Evolutionary conservation across 2,329 filamentous ascomycete species (phyloP).

Genomic region (Blastomyces percursus): DNA sequence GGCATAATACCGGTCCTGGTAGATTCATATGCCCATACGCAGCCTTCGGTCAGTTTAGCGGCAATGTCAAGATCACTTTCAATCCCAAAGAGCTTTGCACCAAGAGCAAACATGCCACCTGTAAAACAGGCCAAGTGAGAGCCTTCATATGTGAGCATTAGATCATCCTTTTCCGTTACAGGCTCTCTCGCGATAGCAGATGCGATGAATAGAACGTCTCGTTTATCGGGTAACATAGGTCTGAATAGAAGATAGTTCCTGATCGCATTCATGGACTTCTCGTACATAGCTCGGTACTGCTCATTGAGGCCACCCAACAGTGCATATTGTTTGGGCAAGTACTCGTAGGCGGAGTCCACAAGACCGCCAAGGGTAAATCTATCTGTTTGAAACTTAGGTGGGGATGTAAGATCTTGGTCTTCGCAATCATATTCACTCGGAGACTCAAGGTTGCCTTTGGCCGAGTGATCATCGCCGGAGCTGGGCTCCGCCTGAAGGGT

Average conservation of each 20-base stretch:
- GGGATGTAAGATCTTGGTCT: slow-evolving; percentile 30
- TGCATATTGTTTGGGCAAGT: slow-evolving; percentile 55
- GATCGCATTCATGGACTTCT: slow-evolving; percentile 54
- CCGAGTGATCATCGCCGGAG: neutral
- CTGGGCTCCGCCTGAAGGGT: slow-evolving; percentile 3
- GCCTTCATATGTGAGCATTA: slow-evolving; percentile 31
- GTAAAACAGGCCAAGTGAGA: slow-evolving; percentile 46
- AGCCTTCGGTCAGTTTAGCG: slow-evolving; percentile 43
- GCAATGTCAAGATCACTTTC: slow-evolving; percentile 41
- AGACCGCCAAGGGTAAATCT: slow-evolving; percentile 44
- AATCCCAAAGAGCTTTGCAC: slow-evolving; percentile 42
- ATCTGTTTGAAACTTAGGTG: slow-evolving; percentile 24
- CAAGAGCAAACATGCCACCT: slow-evolving; percentile 47
- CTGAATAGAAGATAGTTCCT: slow-evolving; percentile 65
- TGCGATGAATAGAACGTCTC: slow-evolving; percentile 59
- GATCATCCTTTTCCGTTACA: slow-evolving; percentile 17
- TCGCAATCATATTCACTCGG: slow-evolving; percentile 25
- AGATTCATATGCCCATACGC: slow-evolving; percentile 44
- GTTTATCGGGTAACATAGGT: slow-evolving; percentile 56
- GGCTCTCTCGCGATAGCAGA: slow-evolving; percentile 43
- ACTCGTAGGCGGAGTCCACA: slow-evolving; percentile 49
- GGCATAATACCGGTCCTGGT: slow-evolving; percentile 46
- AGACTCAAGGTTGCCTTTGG: neutral
- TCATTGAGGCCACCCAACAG: slow-evolving; percentile 61
- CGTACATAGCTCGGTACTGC: slow-evolving; percentile 58